These are phyloP conservation scores for Aegilops speltoides DNA, from an alignment of 176 grass and related monocot genomes.

Conservation along the genomic window DNA sequence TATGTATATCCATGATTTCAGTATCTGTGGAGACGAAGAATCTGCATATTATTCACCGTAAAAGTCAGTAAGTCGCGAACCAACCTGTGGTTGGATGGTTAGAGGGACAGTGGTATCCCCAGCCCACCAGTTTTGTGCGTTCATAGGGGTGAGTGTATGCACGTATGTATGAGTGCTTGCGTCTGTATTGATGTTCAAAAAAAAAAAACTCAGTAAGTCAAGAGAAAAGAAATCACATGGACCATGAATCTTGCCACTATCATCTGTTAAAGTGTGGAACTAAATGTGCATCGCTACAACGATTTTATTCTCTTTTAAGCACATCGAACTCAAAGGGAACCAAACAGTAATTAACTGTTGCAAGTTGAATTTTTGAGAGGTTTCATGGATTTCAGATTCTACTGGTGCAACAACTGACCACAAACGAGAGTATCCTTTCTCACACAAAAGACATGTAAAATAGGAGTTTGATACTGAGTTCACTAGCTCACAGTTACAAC, in stretches of 20 bases:
- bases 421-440: neutral
- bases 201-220: no score
- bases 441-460: neutral
- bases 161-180: no score
- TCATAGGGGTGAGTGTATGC: no score
- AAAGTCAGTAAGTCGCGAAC: no score
- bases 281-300: conserved; percentile 51
- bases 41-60: neutral
- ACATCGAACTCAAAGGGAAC: conserved; percentile 43
- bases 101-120: no score
- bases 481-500: neutral
- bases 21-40: neutral
- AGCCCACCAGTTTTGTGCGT: no score
- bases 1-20: neutral
- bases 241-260: neutral
- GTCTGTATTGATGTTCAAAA: no score
- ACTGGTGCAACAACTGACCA: neutral
- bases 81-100: no score
- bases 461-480: neutral
- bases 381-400: neutral
- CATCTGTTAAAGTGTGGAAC: conserved; percentile 74
- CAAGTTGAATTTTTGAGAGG: no score
- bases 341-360: conserved; percentile 15
- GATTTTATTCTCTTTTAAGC: conserved; percentile 26
- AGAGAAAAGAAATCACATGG: neutral